phyloP scores from a whole-genome alignment of 371 early-diverging fungal species.

The Mucor irregularis region DNA sequence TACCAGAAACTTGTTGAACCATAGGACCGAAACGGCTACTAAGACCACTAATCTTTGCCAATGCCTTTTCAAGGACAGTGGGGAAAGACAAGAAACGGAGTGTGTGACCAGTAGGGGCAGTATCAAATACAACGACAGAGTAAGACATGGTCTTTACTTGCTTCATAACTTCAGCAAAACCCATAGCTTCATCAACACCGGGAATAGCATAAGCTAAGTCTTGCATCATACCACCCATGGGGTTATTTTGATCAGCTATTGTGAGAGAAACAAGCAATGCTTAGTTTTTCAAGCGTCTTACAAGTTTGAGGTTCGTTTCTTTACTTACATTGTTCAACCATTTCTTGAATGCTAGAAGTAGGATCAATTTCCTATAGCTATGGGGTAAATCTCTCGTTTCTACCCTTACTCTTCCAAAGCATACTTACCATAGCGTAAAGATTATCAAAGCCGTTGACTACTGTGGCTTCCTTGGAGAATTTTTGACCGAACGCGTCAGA shows the following conservation, averaged over 20 bases:
- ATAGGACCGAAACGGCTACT: slow-evolving; percentile 94
- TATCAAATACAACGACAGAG: slow-evolving; percentile 97
- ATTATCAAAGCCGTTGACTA: slow-evolving; percentile 93
- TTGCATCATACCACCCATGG: slow-evolving; percentile 89
- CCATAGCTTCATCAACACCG: slow-evolving; percentile 99
- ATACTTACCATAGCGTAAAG: slow-evolving; percentile 88
- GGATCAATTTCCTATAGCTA: slow-evolving; percentile 95
- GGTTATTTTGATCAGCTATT: slow-evolving; percentile 76
- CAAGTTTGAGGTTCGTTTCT: neutral
- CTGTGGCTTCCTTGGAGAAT: slow-evolving; percentile 94
- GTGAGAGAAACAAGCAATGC: slow-evolving; percentile 8
- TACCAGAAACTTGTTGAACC: slow-evolving; percentile 91
- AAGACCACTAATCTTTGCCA: slow-evolving; percentile 91
- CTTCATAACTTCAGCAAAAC: slow-evolving; percentile 99
- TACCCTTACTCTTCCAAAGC: neutral
- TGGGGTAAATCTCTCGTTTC: neutral
- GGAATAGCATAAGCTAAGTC: slow-evolving; percentile 97
- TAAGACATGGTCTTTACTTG: slow-evolving; percentile 98
- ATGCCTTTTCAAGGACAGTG: slow-evolving; percentile 92
- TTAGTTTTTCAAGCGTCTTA: too few relatives aligned
- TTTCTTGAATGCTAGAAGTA: slow-evolving; percentile 93
- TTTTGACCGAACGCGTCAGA: slow-evolving; percentile 99
- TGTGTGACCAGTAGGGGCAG: slow-evolving; percentile 99
- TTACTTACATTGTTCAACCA: slow-evolving; percentile 84
- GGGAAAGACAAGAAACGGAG: slow-evolving; percentile 98